A percentile compares a stretch with the other conserved stretches of the same genome.
Evolutionary conservation across 768 basidiomycete species (phyloP).

Genomic region (Tricholoma sp.): DNA sequence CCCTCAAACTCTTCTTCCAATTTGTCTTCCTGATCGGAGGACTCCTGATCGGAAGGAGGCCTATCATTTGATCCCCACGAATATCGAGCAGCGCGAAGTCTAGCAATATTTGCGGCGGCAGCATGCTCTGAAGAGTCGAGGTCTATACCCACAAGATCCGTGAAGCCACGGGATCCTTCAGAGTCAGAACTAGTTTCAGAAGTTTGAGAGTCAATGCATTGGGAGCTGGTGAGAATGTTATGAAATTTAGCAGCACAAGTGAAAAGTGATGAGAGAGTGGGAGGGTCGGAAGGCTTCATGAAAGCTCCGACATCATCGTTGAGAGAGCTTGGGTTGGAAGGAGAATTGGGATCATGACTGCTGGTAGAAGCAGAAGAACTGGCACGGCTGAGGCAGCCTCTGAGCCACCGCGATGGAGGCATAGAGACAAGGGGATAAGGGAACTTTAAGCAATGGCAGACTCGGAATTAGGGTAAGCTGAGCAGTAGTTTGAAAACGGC

Average conservation of each 20-base stretch:
- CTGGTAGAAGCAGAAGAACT: background rate
- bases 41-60: background rate
- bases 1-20: slow-evolving; percentile 1
- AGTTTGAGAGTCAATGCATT: slow-evolving; percentile 13
- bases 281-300: slow-evolving; percentile 10
- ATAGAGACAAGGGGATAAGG: too few species aligned
- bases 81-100: slow-evolving; percentile 29
- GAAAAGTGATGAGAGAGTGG: slow-evolving; percentile 32
- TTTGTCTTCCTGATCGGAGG: slow-evolving; percentile 19
- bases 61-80: slow-evolving; percentile 22
- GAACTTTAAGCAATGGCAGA: too few species aligned
- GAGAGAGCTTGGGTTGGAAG: slow-evolving; percentile 9
- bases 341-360: too few species aligned
- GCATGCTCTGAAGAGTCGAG: slow-evolving; percentile 31
- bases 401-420: background rate
- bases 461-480: too few species aligned
- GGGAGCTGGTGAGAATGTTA: slow-evolving; percentile 25
- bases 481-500: too few species aligned
- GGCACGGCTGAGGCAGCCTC: background rate
- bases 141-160: slow-evolving; percentile 38
- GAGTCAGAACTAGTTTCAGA: slow-evolving; percentile 5
- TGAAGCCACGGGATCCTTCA: slow-evolving; percentile 28
- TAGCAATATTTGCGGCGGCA: slow-evolving; percentile 29
- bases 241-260: slow-evolving; percentile 34
- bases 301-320: slow-evolving; percentile 13